A percentile compares a stretch with the other conserved stretches of the same genome.
These are phyloP conservation scores for Candida sojae DNA, from an alignment of 1,139 yeast species.

Conservation along the genomic window DNA sequence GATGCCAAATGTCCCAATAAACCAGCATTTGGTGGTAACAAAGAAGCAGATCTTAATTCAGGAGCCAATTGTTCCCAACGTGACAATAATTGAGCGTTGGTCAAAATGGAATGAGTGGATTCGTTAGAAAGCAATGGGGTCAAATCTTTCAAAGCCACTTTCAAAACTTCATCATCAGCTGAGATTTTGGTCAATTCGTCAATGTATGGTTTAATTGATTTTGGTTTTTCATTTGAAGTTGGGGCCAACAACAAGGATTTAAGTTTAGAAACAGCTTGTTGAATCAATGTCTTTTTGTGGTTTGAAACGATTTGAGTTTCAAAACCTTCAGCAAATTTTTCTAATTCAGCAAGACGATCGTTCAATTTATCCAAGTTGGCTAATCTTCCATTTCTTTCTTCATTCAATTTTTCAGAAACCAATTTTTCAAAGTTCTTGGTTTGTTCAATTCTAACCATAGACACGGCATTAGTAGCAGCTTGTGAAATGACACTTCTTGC, in stretches of 20 bases:
- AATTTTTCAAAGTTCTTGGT: conserved; percentile 70
- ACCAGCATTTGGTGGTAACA: conserved; percentile 95
- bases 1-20: conserved; percentile 89
- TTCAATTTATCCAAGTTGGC: conserved; percentile 65
- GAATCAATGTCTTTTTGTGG: conserved; percentile 58
- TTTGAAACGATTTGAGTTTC: conserved; percentile 58
- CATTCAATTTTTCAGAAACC: conserved; percentile 64
- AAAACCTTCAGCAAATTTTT: conserved; percentile 57
- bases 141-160: conserved; percentile 39
- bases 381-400: conserved; percentile 82
- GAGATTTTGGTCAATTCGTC: conserved; percentile 49
- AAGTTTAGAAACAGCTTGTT: conserved; percentile 57
- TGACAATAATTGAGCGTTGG: conserved; percentile 65
- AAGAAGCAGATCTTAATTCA: conserved; percentile 84
- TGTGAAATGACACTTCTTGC: conserved; percentile 67
- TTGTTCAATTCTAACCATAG: conserved; percentile 70
- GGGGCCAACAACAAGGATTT: conserved; percentile 44
- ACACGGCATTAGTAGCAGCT: conserved; percentile 77
- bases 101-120: conserved; percentile 60
- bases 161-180: conserved; percentile 44
- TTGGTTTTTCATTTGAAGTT: conserved; percentile 27
- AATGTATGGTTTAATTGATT: conserved; percentile 43
- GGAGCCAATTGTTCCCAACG: conserved; percentile 80
- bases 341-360: conserved; percentile 57
- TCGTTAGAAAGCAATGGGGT: conserved; percentile 45